phyloP scores from a whole-genome alignment of 306 rosid genomes.

The Luffa aegyptiaca region DNA sequence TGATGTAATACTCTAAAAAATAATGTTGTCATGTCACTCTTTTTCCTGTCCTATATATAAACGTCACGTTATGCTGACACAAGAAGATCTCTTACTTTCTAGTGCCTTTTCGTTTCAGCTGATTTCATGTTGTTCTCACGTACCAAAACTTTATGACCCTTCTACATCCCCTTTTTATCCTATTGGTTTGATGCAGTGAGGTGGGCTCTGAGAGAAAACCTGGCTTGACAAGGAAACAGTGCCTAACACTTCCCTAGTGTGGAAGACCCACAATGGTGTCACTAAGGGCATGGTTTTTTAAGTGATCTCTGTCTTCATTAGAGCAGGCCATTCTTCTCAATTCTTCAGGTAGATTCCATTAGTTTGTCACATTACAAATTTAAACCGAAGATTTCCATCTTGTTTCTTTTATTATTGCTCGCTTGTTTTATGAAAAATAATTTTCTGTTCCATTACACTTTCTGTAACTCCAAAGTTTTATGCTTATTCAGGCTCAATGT shows the following conservation, averaged over 20 bases:
- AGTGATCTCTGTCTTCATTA: not conserved
- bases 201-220: not conserved
- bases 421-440: not conserved
- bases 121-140: not conserved
- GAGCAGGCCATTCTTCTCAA: not conserved
- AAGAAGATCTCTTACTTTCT: not conserved
- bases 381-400: not conserved
- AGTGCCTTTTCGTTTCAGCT: not conserved
- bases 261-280: not conserved
- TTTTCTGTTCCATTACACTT: not conserved
- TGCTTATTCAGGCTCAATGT: not conserved
- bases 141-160: not conserved
- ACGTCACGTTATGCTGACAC: not conserved
- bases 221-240: not conserved
- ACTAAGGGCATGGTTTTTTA: not conserved
- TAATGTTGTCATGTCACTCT: not conserved
- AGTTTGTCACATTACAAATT: not conserved
- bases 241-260: not conserved
- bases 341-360: not conserved
- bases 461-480: not conserved
- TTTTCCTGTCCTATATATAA: not conserved
- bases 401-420: not conserved
- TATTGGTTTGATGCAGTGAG: conserved; percentile 1
- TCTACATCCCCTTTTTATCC: not conserved
- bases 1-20: not conserved